Percentiles rank a stretch among this genome's conserved stretches.
Conservation (phyloP, 208 protist genomes). For the Wallacemonas collosoma region DNA sequence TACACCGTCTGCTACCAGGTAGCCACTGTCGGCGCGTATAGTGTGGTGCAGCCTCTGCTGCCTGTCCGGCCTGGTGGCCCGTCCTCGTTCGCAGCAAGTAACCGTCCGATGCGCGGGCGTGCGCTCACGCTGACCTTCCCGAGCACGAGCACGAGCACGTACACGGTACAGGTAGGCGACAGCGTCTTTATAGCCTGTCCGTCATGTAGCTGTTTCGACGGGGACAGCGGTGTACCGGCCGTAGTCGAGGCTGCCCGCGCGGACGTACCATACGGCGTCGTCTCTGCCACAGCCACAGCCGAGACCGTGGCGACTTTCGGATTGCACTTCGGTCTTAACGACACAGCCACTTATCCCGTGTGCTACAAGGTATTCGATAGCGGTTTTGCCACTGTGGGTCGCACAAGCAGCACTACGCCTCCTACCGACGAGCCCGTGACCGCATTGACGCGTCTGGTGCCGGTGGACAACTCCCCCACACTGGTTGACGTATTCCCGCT, state of each 20-base stretch:
- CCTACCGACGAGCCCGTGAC: background rate
- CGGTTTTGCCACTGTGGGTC: constrained; percentile 73
- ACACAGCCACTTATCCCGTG: constrained; percentile 49
- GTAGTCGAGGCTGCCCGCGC: constrained; percentile 24
- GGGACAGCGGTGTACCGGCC: constrained; percentile 2
- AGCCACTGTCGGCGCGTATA: constrained; percentile 49
- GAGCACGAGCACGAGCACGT: constrained; percentile 23
- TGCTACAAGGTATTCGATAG: constrained; percentile 82
- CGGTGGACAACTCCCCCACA: constrained; percentile 49
- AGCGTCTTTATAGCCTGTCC: constrained; percentile 65
- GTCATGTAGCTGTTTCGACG: constrained; percentile 74
- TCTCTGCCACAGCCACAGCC: constrained; percentile 26
- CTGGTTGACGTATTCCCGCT: constrained; percentile 32
- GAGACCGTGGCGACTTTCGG: constrained; percentile 21
- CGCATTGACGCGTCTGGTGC: constrained; percentile 28
- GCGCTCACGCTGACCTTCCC: constrained; percentile 64
- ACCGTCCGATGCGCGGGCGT: constrained; percentile 84
- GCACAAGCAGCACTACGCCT: background rate
- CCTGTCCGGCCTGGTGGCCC: constrained; percentile 62
- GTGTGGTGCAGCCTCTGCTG: constrained; percentile 46
- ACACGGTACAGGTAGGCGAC: constrained; percentile 42
- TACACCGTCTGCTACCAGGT: constrained; percentile 86
- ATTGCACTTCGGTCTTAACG: constrained; percentile 73
- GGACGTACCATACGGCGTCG: constrained; percentile 66
- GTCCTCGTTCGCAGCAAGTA: constrained; percentile 53